Percentiles rank a stretch among this genome's conserved stretches.
Conservation (phyloP, 2,329 filamentous ascomycete species). For the Monosporascus cannonballus region DNA sequence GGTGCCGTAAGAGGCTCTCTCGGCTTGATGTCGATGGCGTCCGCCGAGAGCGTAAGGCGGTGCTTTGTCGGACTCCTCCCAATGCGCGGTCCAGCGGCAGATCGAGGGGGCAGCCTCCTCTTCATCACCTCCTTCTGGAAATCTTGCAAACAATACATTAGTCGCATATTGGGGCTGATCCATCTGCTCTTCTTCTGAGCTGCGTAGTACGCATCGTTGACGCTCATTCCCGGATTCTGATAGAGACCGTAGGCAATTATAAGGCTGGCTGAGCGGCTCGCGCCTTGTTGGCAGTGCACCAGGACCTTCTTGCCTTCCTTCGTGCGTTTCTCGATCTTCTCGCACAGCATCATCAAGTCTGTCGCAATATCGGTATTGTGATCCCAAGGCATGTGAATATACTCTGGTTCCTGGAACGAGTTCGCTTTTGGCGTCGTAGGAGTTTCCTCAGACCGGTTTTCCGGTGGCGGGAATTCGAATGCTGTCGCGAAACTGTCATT, state of each 20-base stretch:
- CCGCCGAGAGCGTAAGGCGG: slow-evolving; percentile 52
- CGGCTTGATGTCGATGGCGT: slow-evolving; percentile 45
- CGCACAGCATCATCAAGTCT: slow-evolving; percentile 69
- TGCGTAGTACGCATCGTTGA: slow-evolving; percentile 77
- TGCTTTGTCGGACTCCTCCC: slow-evolving; percentile 56
- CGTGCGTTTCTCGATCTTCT: slow-evolving; percentile 67
- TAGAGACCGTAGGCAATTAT: slow-evolving; percentile 84
- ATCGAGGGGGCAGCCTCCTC: slow-evolving; percentile 38
- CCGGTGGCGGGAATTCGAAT: slow-evolving; percentile 47
- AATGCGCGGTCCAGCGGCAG: slow-evolving; percentile 42
- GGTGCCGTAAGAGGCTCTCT: slow-evolving; percentile 58
- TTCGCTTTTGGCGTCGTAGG: slow-evolving; percentile 54
- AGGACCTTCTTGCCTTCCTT: slow-evolving; percentile 72
- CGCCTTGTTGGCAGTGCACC: slow-evolving; percentile 80
- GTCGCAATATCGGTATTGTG: slow-evolving; percentile 81
- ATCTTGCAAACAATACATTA: slow-evolving; percentile 84
- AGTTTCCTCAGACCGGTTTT: slow-evolving; percentile 34
- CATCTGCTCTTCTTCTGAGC: slow-evolving; percentile 77
- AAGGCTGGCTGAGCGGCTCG: slow-evolving; percentile 76
- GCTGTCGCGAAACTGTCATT: slow-evolving; percentile 54
- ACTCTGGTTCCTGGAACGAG: slow-evolving; percentile 57
- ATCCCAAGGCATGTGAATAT: slow-evolving; percentile 83
- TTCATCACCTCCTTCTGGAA: slow-evolving; percentile 61
- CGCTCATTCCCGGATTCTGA: slow-evolving; percentile 67
- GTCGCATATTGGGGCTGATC: slow-evolving; percentile 88